Base-by-base conservation (phyloP, 2,329 filamentous ascomycete species). In the Purpureocillium lavendulum region DNA sequence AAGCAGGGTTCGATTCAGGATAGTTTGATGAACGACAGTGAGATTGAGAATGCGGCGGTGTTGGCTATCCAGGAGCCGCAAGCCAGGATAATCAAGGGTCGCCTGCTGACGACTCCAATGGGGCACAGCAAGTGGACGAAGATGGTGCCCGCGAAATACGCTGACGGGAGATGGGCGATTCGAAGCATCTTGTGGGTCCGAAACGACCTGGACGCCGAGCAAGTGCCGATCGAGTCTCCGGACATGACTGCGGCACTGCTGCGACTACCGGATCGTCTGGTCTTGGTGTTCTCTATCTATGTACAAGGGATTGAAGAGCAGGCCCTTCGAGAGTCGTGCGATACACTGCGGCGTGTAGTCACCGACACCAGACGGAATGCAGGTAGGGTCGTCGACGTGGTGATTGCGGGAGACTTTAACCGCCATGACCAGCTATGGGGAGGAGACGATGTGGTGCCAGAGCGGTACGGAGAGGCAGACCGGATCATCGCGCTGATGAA, bases 381-480 rank as follows among this genome's bases (percentile, higher is more conserved):
- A 6, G 38, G 31, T 8, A 30, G 14, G 9, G 30, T 34, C 17
- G 38, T 39, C 2, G 38, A 44, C 15, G 13, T 42, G 8, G 21
- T 45, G 18, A 36, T 47, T 21, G 35, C 5, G 17, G 32, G 32
- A 15, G 32, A 24, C 32, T 34, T 34, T 9, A 34, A 34, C 13
- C 32, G 32, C 4, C 29, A 47, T 8, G 33, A 47, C 31, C 36
- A 45, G 21, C 38, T 49, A 4, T 48, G 35, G 45, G 42, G 40
- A 35, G 47, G 41, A 16, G 41, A 44, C 7, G 36, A 41, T 11
- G 31, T 48, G 18, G 37, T 31, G 3, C 10, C 33, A 13, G 30
- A 32, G 15, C 53, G 53, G 40, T 45, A 64, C 40, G 58, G 59
- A 13, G 53, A 62, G 49, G 58, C 50, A 24, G 52, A 61, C 37